Evolutionary conservation across 2,329 filamentous ascomycete genomes (phyloP).

Genomic region (Fusarium udum): DNA sequence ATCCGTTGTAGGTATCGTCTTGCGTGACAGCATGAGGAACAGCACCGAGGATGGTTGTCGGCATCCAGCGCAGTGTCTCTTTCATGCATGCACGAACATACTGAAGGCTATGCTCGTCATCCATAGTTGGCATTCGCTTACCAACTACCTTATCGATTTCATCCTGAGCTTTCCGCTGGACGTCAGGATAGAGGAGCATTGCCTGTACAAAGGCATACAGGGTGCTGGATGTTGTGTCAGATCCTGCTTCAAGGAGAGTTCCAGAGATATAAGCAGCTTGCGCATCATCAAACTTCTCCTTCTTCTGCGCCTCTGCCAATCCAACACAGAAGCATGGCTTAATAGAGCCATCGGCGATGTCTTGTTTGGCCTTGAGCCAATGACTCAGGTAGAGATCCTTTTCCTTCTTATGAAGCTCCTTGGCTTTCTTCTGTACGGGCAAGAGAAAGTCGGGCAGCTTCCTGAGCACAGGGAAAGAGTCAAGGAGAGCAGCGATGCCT

Average conservation of each 20-base stretch:
- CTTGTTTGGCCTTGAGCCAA: neutral
- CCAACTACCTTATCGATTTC: constrained; percentile 58
- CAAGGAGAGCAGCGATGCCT: neutral
- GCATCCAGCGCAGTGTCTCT: constrained; percentile 47
- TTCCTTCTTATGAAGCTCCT: constrained; percentile 2
- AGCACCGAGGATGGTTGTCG: constrained; percentile 42
- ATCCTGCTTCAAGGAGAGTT: constrained; percentile 43
- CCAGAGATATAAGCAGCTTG: constrained; percentile 16
- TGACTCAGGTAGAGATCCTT: neutral
- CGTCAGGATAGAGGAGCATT: constrained; percentile 55
- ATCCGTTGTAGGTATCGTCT: constrained; percentile 37
- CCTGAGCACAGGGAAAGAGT: neutral
- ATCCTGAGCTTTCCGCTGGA: constrained; percentile 53
- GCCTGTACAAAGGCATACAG: constrained; percentile 54
- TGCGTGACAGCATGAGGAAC: constrained; percentile 51
- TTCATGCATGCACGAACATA: constrained; percentile 52
- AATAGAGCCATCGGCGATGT: constrained; percentile 23
- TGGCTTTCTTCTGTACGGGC: neutral
- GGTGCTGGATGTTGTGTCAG: constrained; percentile 46
- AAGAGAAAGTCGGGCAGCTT: neutral
- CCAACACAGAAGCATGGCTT: constrained; percentile 20
- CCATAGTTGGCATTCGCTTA: constrained; percentile 52
- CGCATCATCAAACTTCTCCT: neutral
- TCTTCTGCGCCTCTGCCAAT: constrained; percentile 2
- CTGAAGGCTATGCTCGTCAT: constrained; percentile 55